Evolutionary conservation across 176 grass and related monocot species (phyloP), one percentile per base, ranked within the genome.

Genomic region (Dendrocalamus sinicus): DNA sequence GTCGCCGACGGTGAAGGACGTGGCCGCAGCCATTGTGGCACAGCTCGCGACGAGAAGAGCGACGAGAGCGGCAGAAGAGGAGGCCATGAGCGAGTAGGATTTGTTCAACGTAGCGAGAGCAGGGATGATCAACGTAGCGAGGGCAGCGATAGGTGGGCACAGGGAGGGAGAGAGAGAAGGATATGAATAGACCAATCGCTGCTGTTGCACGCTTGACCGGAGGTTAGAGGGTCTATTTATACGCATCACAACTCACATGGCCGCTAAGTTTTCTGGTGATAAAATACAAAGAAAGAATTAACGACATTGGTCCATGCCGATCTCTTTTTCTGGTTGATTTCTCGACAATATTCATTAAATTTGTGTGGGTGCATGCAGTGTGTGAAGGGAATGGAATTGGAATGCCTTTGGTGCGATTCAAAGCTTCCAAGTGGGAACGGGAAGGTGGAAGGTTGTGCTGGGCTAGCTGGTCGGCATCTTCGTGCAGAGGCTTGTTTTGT

Each of bases 1-100:
- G 13, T 88, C 90, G 81, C 94, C 94, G 53, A 97, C 94, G 65
- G 72, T 87, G 91, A 80, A 91, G 20, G 87, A 55, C 71, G 39
- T 67, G 23, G 92, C 92, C 19, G 90, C 77, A 4, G 84, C 88
- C 78, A 75, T 7, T 0, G 55, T 40, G 14, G 58, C 75, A 26
- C 24, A 83, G 41, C 78, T 39, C 46, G 35, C 75, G 69, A 84
- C 63, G 78, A 90, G 63, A 73, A 89, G 8, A 22, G 28, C 10
- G 1, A 75, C 30, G 60, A 83, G 67, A 10, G 69, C 61, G 7
- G 55, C 55, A 5, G 73, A 13, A 41, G 88, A 19, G 73, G 69
- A 81, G 43, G 67, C 84, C 84, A 90, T 90, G 65, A 14, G 6
- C 12, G 5, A 47, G 6, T 14, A 39, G 5, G 47, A 57, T 23